Evolutionary conservation across 345 rosid species (phyloP), one percentile per base, ranked within the genome.

Genomic region (Rhizophora mangle): DNA sequence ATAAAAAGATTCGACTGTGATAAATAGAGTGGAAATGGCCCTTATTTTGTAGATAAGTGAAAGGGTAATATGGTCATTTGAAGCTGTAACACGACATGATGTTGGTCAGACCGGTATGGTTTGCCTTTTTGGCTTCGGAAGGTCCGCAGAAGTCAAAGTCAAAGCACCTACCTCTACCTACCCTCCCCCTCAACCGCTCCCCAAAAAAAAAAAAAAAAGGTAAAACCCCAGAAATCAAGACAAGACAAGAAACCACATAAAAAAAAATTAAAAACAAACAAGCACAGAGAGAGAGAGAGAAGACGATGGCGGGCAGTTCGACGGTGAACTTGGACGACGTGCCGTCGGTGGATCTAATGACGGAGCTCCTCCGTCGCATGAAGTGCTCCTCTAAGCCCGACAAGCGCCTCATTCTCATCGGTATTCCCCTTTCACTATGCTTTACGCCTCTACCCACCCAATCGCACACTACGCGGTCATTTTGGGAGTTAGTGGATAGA

Each of bases 311-410:
- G 69, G 78, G 64, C 55, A 69, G 64, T 77, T 71, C 82, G 8
- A 64, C 84, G 13, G 72, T 70, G 15, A 88, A 80, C 79, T 70
- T 94, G 83, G 98, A 94, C 76, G 97, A 94, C 71, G 85, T 91
- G 55, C 89, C 87, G 16, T 85, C 96, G 2, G 83, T 84, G 34
- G 81, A 89, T 82, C 95, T 94, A 78, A 91, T 87, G 96, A 78
- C 82, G 32, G 97, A 94, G 86, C 96, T 94, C 71, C 96, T 94
- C 72, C 98, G 95, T 65, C 97, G 98, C 67, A 80, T 94, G 93
- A 89, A 84, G 70, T 94, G 98, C 78, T 80, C 95, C 64, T 22
- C 96, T 73, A 89, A 88, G 58, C 95, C 98, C 51, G 96, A 94
- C 72, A 91, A 89, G 78, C 97, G 95, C 72, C 93, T 94, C 87